Evolutionary conservation across 208 protist genomes (phyloP).

Genomic region (Endotrypanum monterogeii): DNA sequence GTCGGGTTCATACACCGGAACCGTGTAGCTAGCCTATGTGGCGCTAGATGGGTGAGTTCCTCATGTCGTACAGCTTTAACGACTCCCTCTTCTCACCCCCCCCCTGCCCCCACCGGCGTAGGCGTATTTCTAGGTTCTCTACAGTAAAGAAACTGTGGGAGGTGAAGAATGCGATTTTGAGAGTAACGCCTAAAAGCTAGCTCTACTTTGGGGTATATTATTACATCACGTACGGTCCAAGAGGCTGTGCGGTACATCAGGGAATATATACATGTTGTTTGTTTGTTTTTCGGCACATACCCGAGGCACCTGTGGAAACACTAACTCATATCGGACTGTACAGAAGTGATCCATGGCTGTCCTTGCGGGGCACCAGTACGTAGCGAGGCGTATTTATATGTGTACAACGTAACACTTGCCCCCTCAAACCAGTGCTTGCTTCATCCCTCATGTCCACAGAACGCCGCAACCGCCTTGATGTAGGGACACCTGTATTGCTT

Average conservation of each 20-base stretch:
- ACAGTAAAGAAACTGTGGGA: not conserved
- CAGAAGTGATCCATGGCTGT: not conserved
- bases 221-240: not conserved
- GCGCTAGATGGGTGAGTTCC: conserved; percentile 17
- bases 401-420: not conserved
- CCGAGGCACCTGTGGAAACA: not conserved
- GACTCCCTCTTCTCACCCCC: not conserved
- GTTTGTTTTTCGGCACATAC: not conserved
- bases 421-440: not conserved
- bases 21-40: conserved; percentile 31
- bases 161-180: not conserved
- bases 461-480: not conserved
- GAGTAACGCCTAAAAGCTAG: not conserved
- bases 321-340: not conserved
- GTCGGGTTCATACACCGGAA: conserved; percentile 15
- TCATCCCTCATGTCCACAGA: not conserved
- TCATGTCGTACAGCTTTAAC: conserved; percentile 2
- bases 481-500: not conserved
- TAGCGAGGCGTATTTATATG: not conserved
- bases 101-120: not conserved
- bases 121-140: too few species aligned
- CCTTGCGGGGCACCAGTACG: not conserved
- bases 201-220: not conserved
- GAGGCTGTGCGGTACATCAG: not conserved
- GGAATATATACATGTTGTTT: not conserved